These are phyloP conservation scores for Fusarium tricinctum DNA, from an alignment of 2,329 filamentous ascomycete species.

Conservation along the genomic window DNA sequence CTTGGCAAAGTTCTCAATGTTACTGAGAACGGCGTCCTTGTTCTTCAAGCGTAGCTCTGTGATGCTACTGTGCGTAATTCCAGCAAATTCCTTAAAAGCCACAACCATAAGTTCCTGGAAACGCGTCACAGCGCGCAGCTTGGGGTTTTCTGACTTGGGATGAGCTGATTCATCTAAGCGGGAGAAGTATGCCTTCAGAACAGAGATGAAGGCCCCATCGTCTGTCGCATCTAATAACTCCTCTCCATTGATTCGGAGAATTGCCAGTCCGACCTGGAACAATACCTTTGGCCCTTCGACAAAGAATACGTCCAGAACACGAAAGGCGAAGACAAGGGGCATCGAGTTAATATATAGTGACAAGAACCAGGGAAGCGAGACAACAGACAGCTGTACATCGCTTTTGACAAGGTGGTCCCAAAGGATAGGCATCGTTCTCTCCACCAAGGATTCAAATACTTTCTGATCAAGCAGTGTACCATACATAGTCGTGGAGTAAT, in stretches of 20 bases:
- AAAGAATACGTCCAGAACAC: slow-evolving; percentile 97
- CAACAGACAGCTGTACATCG: slow-evolving; percentile 96
- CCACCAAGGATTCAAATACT: slow-evolving; percentile 97
- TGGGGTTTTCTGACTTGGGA: slow-evolving; percentile 94
- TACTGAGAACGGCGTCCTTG: slow-evolving; percentile 93
- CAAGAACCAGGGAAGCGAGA: slow-evolving; percentile 97
- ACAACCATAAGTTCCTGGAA: slow-evolving; percentile 99
- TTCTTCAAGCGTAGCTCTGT: slow-evolving; percentile 91
- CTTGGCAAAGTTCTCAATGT: slow-evolving; percentile 97
- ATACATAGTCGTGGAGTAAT: slow-evolving; percentile 99
- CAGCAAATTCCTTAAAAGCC: slow-evolving; percentile 97
- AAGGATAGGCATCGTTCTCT: slow-evolving; percentile 97
- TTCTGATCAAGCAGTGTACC: slow-evolving; percentile 96
- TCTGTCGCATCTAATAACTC: slow-evolving; percentile 93
- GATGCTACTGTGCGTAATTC: slow-evolving; percentile 93
- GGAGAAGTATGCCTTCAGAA: slow-evolving; percentile 94
- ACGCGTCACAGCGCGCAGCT: slow-evolving; percentile 90
- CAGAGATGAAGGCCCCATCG: slow-evolving; percentile 96
- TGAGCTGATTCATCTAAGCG: slow-evolving; percentile 95
- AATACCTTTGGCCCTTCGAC: slow-evolving; percentile 97
- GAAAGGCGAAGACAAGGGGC: slow-evolving; percentile 97
- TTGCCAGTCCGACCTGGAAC: slow-evolving; percentile 97
- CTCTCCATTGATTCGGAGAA: slow-evolving; percentile 95
- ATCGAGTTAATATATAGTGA: slow-evolving; percentile 99
- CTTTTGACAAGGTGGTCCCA: slow-evolving; percentile 99